Percentiles rank a stretch among this genome's conserved stretches.
Conservation (phyloP, 2,329 filamentous ascomycete species). For the Knoxdaviesia proteae region DNA sequence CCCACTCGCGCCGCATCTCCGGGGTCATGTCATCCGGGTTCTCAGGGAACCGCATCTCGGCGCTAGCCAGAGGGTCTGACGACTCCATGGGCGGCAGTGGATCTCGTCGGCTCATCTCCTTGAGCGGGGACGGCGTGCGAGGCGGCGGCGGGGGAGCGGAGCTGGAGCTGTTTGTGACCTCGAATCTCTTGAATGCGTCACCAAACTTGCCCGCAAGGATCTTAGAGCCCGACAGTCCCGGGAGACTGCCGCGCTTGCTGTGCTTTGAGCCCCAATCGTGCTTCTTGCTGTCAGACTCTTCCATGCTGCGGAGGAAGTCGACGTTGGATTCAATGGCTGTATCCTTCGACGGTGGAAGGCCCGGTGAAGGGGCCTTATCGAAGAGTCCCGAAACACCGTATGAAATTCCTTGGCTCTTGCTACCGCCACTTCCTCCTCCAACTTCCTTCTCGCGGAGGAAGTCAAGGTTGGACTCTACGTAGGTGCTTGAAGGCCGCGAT, state of each 20-base stretch:
- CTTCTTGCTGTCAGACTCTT: conserved; percentile 38
- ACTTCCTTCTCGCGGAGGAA: no score
- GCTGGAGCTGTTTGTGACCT: conserved; percentile 24
- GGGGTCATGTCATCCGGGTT: conserved; percentile 52
- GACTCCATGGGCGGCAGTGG: no score
- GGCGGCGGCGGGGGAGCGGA: conserved; percentile 10
- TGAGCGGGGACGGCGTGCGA: conserved; percentile 27
- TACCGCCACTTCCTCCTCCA: no score
- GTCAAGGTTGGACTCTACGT: no score
- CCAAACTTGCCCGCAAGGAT: conserved; percentile 78
- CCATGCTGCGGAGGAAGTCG: conserved; percentile 60
- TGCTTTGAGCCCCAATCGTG: conserved; percentile 34
- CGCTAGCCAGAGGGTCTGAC: no score
- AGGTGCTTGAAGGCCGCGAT: no score
- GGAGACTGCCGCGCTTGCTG: conserved; percentile 52
- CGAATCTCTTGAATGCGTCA: conserved; percentile 84
- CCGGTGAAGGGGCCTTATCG: no score
- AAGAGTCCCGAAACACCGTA: no score
- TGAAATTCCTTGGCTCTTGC: no score
- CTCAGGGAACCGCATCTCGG: conserved; percentile 14
- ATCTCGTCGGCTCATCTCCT: conserved; percentile 12
- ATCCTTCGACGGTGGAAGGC: no score
- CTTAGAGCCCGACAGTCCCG: conserved; percentile 54
- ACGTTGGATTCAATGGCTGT: conserved; percentile 46
- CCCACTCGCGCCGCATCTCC: conserved; percentile 76